Evolutionary conservation across 441 rosid species (phyloP), one percentile per base, ranked within the genome.

Genomic region (Melastoma candidum): DNA sequence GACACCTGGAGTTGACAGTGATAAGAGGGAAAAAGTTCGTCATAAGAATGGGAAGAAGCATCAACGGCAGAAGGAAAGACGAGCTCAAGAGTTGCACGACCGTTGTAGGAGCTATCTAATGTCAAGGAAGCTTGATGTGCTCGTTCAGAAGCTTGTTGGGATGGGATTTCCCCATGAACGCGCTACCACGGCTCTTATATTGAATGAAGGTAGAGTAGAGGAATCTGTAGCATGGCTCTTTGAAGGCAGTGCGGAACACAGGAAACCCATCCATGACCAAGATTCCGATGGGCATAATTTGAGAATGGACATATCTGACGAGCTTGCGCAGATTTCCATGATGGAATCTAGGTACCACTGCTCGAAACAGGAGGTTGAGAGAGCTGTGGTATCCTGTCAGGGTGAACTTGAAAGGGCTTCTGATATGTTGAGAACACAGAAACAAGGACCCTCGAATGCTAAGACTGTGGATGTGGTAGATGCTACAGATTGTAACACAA

Each of bases 21-120:
- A 84, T 47, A 79, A 70, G 63, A 64, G 88, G 39, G 96, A 84
- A 47, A 87, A 87, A 74, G 72, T 77, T 13, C 94, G 94, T n/a
- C 79, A 76, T 52, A 87, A 84, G 78, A 87, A 87, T 58, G 96
- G 81, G 77, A 88, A 76, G 63, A 88, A 88, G 67, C 96, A 87
- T 64, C 94, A 83, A 62, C 86, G 96, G 3, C 96, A 87, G 67
- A 85, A 73, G 68, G 96, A 85, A 74, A 83, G 77, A 72, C 83
- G 96, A 44, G 84, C 85, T 32, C 95, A 79, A 67, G 96, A 85
- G 68, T 66, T 85, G 77, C 80, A 79, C 47, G 96, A 88, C 46
- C 82, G 85, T 44, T 85, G 95, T 63, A 63, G 67, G 50, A 77
- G 81, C 2, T 81, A 70, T 68, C 82, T 88, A 53, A 88, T 81